These are phyloP conservation scores for Immersiporthe knoxdaviesiana DNA, from an alignment of 2,329 filamentous ascomycete genomes.

Conservation along the genomic window DNA sequence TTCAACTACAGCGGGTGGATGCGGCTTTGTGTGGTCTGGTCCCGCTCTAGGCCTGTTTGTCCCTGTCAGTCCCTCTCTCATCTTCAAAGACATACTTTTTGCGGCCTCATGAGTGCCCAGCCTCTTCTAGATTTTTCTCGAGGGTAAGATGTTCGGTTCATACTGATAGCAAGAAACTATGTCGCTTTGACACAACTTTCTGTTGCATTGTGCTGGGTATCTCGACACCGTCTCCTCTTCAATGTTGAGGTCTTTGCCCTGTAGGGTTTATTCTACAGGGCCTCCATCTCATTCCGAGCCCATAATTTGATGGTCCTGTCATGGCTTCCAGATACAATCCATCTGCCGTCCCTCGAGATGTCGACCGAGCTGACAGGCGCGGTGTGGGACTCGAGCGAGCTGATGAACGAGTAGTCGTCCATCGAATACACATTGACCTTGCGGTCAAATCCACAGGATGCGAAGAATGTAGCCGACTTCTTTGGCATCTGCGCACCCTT, in stretches of 20 bases:
- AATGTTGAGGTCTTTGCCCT: neutral
- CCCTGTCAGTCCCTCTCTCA: neutral
- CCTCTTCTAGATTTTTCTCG: neutral
- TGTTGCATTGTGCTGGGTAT: conserved; percentile 24
- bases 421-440: conserved; percentile 95
- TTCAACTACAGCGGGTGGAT: neutral
- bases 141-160: too few species aligned
- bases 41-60: neutral
- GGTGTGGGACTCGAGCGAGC: conserved; percentile 86
- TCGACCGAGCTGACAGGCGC: conserved; percentile 92
- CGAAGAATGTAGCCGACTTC: conserved; percentile 89
- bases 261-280: conserved; percentile 11
- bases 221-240: conserved; percentile 10
- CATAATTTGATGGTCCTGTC: conserved; percentile 96
- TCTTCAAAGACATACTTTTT: neutral
- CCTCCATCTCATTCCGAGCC: conserved; percentile 72
- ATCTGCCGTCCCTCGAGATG: conserved; percentile 80
- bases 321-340: conserved; percentile 93
- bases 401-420: conserved; percentile 91
- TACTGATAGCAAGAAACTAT: neutral
- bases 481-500: conserved; percentile 73
- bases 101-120: too few species aligned
- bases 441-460: conserved; percentile 89
- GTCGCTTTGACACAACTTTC: neutral
- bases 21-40: neutral